A percentile compares a stretch with the other conserved stretches of the same genome.
These are phyloP conservation scores for Pseudogymnoascus destructans DNA, from an alignment of 2,329 filamentous ascomycete species.

Conservation along the genomic window DNA sequence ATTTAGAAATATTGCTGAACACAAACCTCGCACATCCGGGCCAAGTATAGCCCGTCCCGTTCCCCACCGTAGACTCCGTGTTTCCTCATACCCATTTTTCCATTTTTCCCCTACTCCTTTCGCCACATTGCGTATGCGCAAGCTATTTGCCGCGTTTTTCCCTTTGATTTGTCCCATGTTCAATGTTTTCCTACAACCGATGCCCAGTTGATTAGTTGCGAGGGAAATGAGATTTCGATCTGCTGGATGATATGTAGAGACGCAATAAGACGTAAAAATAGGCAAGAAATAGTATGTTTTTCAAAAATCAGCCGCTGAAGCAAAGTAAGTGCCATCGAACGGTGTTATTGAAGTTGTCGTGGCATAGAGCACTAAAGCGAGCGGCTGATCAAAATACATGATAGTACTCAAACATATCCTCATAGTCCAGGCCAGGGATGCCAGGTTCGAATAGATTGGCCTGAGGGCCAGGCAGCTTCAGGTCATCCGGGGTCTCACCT, in stretches of 20 bases:
- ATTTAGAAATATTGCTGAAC: conserved; percentile 1
- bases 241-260: neutral
- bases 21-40: neutral
- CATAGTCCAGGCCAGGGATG: neutral
- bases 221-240: neutral
- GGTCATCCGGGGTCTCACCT: neutral
- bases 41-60: neutral
- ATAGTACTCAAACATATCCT: neutral
- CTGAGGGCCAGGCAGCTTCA: neutral
- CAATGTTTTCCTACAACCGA: neutral
- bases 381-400: conserved; percentile 6
- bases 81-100: neutral
- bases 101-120: neutral
- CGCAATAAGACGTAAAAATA: conserved; percentile 3
- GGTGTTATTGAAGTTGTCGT: neutral
- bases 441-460: neutral
- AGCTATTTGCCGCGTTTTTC: neutral
- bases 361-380: neutral
- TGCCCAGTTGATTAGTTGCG: neutral
- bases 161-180: neutral
- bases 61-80: neutral
- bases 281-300: conserved; percentile 3
- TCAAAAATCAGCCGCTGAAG: conserved; percentile 2
- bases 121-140: neutral
- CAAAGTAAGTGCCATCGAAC: conserved; percentile 1